Conservation (phyloP, 2,329 filamentous ascomycete genomes). For the Penicillium janthinellum region DNA sequence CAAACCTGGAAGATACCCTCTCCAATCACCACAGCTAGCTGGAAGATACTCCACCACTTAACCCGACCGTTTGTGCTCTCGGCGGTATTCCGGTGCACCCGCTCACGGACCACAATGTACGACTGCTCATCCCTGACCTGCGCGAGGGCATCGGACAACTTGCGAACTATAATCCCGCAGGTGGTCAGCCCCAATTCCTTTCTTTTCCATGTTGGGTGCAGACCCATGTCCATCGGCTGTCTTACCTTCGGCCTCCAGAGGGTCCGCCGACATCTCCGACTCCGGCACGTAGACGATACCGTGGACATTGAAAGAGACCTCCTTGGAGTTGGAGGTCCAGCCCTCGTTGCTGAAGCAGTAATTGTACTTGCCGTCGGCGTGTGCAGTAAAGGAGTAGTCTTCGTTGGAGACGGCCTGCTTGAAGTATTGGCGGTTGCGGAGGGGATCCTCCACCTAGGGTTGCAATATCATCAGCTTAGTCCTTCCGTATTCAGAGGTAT, state of each 20-base stretch:
- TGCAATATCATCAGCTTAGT: conserved; percentile 1
- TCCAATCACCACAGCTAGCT: conserved; percentile 82
- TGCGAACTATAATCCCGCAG: conserved; percentile 61
- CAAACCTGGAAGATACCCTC: conserved; percentile 98
- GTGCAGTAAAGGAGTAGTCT: conserved; percentile 88
- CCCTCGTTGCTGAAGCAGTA: conserved; percentile 99
- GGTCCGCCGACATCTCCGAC: conserved; percentile 78
- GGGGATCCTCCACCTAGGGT: conserved; percentile 74
- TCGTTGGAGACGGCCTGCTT: conserved; percentile 82
- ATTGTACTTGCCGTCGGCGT: conserved; percentile 80
- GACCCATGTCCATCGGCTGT: conserved; percentile 8
- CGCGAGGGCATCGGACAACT: conserved; percentile 78
- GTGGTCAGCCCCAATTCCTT: conserved; percentile 10
- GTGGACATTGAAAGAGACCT: conserved; percentile 99
- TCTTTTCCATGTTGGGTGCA: not conserved
- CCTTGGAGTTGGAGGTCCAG: conserved; percentile 94
- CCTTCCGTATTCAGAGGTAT: not conserved
- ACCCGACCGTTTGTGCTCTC: conserved; percentile 97
- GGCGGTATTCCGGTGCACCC: conserved; percentile 96
- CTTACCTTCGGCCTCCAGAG: conserved; percentile 85
- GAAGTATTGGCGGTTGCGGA: conserved; percentile 73
- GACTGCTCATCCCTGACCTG: conserved; percentile 98
- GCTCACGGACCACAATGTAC: conserved; percentile 93
- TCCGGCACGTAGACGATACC: conserved; percentile 97
- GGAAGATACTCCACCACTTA: conserved; percentile 99